Evolutionary conservation across 371 early-diverging fungal species (phyloP), one percentile per base, ranked within the genome.

Genomic region (Conidiobolus incongruus): DNA sequence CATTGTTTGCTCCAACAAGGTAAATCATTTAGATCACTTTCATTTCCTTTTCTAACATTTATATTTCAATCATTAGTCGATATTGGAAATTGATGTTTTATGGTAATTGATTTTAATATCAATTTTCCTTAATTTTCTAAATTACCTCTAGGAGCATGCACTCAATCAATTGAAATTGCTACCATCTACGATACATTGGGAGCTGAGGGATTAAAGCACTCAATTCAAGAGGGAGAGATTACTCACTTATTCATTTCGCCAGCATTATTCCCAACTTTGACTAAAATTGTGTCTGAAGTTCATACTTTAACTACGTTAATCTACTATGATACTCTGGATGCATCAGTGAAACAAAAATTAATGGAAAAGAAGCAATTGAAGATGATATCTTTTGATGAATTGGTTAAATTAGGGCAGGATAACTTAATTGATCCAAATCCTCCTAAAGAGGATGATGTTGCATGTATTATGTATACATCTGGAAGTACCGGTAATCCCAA

Each of bases 381-480:
- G 44, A 24, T 70, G 34, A 44, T 68, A 24, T 52, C 65, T 16
- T 55, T 71, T 33, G 72, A 74, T 38, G 73, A 78, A 20, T 44
- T 84, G 33, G 52, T 51, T 34, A 48, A 54, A 11, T 55, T 79
- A 32, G 90, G 88, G 30, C 61, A 56, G 26, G 60, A 68, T 26
- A 45, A 68, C 50, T 75, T 72, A 2, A 56, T 52, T 13, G 71
- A 68, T 28, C 63, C 75, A 7, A 55, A 56, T 13, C 63, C 67
- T 13, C 80, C 91, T 12, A 65, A 62, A 21, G 61, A 70, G 23
- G 75, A 83, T 36, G 84, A 84, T 51, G 50, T 79, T 39, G 84
- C 88, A 50, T 75, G 89, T 59, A 81, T 96, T 57, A 86, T 90
- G 71, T 98, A 95, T 59, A 92, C 98, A 17, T 86, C 86, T 31